A percentile compares a stretch with the other conserved stretches of the same genome.
phyloP scores from a whole-genome alignment of 2,329 filamentous ascomycete species.

The Fusarium virguliforme region DNA sequence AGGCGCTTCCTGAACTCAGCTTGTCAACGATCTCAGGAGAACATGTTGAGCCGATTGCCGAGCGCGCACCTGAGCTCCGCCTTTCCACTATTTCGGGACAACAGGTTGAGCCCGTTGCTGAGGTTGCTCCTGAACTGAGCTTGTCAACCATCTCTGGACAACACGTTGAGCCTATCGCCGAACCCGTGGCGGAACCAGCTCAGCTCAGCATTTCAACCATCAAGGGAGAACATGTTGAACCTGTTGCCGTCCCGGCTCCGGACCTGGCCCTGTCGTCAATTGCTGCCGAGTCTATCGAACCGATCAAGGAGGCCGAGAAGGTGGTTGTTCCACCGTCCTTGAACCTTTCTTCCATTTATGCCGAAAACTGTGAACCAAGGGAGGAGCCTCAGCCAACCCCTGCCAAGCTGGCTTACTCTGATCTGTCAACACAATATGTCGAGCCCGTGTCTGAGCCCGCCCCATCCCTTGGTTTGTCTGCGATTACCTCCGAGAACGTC shows the following conservation, averaged over 20 bases:
- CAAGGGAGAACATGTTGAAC: constrained; percentile 49
- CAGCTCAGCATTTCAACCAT: constrained; percentile 46
- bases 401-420: constrained; percentile 55
- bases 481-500: constrained; percentile 56
- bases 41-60: constrained; percentile 40
- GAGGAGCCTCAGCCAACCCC: constrained; percentile 50
- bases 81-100: constrained; percentile 38
- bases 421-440: constrained; percentile 57
- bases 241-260: constrained; percentile 36
- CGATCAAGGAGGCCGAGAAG: constrained; percentile 55
- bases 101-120: constrained; percentile 45
- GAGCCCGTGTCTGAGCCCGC: constrained; percentile 54
- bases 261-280: constrained; percentile 53
- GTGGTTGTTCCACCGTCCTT: constrained; percentile 51
- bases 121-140: constrained; percentile 19
- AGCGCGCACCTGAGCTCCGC: constrained; percentile 32
- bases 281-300: constrained; percentile 51
- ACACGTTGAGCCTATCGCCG: constrained; percentile 46
- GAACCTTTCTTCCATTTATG: constrained; percentile 53
- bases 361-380: constrained; percentile 56
- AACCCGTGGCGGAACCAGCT: constrained; percentile 21
- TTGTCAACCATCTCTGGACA: constrained; percentile 38
- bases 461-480: constrained; percentile 37
- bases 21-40: constrained; percentile 37
- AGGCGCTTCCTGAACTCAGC: constrained; percentile 21